phyloP scores from a whole-genome alignment of 495 filamentous ascomycete genomes.

The Oidiodendron maius region DNA sequence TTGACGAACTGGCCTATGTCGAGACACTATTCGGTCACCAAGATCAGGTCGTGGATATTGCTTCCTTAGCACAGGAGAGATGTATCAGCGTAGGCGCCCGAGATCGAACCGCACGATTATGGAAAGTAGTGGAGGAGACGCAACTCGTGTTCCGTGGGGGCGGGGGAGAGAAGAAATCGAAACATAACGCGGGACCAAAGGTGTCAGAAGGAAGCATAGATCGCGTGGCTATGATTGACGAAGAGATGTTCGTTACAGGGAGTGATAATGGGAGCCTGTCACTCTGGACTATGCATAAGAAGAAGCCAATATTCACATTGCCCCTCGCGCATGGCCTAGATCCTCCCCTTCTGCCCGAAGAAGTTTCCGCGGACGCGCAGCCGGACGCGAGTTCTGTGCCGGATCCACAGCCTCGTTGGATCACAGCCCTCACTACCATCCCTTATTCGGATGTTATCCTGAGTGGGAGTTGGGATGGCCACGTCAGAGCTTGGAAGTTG shows the following conservation, averaged over 20 bases:
- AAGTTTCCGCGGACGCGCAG: conserved; percentile 63
- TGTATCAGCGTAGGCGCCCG: conserved; percentile 86
- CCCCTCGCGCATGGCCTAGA: conserved; percentile 81
- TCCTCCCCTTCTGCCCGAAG: conserved; percentile 51
- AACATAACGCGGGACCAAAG: conserved; percentile 26
- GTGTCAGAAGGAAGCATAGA: conserved; percentile 82
- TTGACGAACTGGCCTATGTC: conserved; percentile 80
- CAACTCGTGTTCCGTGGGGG: conserved; percentile 93
- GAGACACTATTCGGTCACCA: conserved; percentile 97
- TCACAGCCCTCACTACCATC: conserved; percentile 80
- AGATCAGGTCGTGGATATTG: conserved; percentile 77
- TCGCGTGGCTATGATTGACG: conserved; percentile 80
- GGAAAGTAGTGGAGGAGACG: conserved; percentile 94
- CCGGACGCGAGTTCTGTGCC: conserved; percentile 49
- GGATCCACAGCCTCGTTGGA: conserved; percentile 71
- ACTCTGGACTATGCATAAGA: conserved; percentile 89
- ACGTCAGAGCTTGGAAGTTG: conserved; percentile 76
- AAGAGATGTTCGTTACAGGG: conserved; percentile 86
- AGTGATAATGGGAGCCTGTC: conserved; percentile 81
- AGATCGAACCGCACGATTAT: conserved; percentile 88
- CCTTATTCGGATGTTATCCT: conserved; percentile 85
- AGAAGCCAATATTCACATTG: conserved; percentile 84
- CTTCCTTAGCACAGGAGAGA: conserved; percentile 75
- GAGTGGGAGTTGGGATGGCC: conserved; percentile 91
- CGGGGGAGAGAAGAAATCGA: conserved; percentile 48